Base-by-base conservation (phyloP, 768 basidiomycete genomes). In the Cubamyces sp. region DNA sequence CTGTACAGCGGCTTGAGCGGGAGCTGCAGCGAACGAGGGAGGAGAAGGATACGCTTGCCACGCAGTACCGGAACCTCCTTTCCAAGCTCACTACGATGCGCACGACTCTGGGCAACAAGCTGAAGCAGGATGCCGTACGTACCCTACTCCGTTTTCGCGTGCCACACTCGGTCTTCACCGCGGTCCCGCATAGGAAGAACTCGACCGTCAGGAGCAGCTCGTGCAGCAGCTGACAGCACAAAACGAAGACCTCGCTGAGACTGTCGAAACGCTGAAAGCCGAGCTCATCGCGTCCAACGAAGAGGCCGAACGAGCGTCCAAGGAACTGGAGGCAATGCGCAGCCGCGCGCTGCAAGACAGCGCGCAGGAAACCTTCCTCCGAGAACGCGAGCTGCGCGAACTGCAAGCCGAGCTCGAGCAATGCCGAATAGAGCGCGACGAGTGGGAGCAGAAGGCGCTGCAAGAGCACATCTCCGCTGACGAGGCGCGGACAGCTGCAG, bases 121-220 rank as follows among this genome's bases (percentile, higher is more conserved):
- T 98, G 58, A 87, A 91, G 74, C 93, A 96, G 74, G 97, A 98
- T 76, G 97, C 97, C 69, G 97, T 98, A 79, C 67, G 88, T 54
- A 21, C 48, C 42, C 25, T 51, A 54, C 34, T 19, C 16, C 56
- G 23, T 48, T 5, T 34, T 43, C n/a, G 45, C 28, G 37, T 30
- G 57, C 59, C 34, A 34, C 9, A 34, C 34, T 34, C 34, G 34
- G 51, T 55, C 63, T 62, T 61, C 37, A 60, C 37, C 41, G 53
- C 61, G 45, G 11, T 11, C 66, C 40, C 47, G 73, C 64, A 59
- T 79, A 99, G 96, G 97, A 98, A 87, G 97, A 98, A 82, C 88
- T 99, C 45, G 97, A 98, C 81, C 84, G 94, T 65, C 83, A 93
- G 64, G 95, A 95, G 71, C 88, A 91, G 67, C 81, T 88, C 39